These are phyloP conservation scores for Ciborinia camelliae DNA, from an alignment of 2,329 filamentous ascomycete species.

Conservation along the genomic window DNA sequence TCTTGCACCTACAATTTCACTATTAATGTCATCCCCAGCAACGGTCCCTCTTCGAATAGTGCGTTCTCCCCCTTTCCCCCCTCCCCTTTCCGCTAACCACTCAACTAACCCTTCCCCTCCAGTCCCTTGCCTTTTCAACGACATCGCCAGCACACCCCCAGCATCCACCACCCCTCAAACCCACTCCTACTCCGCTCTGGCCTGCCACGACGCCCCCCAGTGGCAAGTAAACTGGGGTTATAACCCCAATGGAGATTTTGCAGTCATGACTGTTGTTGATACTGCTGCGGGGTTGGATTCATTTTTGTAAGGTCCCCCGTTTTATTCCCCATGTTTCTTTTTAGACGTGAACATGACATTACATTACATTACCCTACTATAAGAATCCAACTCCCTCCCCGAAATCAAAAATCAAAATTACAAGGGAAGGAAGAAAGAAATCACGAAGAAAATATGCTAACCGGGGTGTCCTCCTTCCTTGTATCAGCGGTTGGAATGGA, in stretches of 20 bases:
- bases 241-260: conserved; percentile 18
- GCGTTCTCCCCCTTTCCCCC: background rate
- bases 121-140: background rate
- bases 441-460: no score
- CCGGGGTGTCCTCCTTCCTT: no score
- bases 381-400: no score
- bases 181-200: background rate
- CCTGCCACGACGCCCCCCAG: background rate
- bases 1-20: conserved; percentile 12
- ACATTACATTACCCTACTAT: no score
- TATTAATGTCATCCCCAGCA: conserved; percentile 1
- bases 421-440: background rate
- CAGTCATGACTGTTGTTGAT: conserved; percentile 23
- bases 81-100: no score
- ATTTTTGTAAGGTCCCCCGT: conserved; percentile 18
- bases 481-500: conserved; percentile 21
- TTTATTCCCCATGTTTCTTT: background rate
- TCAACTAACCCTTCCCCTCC: no score
- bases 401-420: background rate
- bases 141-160: background rate
- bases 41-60: background rate
- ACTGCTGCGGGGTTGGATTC: conserved; percentile 7
- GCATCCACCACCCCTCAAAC: background rate
- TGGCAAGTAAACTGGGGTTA: conserved; percentile 25
- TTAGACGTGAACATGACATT: no score